phyloP scores from a whole-genome alignment of 2,329 filamentous ascomycete genomes.

The Penicillium brasilianum region DNA sequence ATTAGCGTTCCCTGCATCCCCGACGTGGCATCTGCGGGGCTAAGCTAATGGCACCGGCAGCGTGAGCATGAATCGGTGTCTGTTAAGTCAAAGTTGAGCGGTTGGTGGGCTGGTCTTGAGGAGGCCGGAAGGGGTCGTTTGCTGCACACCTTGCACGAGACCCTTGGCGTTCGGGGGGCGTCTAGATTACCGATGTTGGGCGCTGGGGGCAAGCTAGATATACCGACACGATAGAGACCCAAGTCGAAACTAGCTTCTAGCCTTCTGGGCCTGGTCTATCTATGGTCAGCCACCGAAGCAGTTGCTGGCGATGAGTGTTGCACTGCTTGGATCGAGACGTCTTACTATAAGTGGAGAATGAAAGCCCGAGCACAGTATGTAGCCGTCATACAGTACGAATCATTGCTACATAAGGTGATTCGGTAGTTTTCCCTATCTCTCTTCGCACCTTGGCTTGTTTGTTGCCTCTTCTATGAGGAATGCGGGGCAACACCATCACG shows the following conservation, averaged over 20 bases:
- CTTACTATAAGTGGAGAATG: too few relatives aligned
- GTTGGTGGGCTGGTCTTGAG: not conserved
- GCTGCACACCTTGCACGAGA: not conserved
- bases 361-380: not conserved
- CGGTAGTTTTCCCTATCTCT: not conserved
- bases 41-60: not conserved
- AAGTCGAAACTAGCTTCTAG: not conserved
- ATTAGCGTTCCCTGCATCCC: not conserved
- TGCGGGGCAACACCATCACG: not conserved
- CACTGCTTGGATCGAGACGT: not conserved
- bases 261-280: not conserved
- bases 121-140: not conserved
- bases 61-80: not conserved
- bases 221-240: not conserved
- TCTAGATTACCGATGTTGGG: conserved; percentile 1
- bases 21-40: conserved; percentile 5
- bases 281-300: not conserved
- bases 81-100: not conserved
- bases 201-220: not conserved
- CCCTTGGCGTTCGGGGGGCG: not conserved
- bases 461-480: not conserved
- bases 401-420: too few relatives aligned
- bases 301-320: conserved; percentile 1
- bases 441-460: not conserved
- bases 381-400: not conserved